Conservation (phyloP, 1,284 basidiomycete species). For the Rhodofomes roseus region DNA sequence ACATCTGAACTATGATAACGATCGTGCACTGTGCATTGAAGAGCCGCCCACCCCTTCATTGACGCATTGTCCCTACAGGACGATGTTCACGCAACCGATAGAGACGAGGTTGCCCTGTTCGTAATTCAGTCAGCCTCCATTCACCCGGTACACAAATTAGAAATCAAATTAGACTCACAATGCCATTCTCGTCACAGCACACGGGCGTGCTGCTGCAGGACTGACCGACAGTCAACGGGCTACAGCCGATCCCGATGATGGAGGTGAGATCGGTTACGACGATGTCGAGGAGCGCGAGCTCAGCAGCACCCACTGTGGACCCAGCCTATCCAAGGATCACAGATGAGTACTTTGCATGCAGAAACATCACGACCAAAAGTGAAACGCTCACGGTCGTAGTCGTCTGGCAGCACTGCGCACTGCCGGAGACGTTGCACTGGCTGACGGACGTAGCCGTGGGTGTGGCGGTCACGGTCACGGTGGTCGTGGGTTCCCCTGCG, state of each 20-base stretch:
- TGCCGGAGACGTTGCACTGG: slow-evolving; percentile 21
- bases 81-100: too few relatives aligned
- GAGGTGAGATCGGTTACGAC: slow-evolving; percentile 14
- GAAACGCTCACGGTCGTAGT: not conserved
- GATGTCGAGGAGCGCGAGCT: slow-evolving; percentile 17
- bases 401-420: slow-evolving; percentile 28
- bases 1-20: too few relatives aligned
- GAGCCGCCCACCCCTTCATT: too few relatives aligned
- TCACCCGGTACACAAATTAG: too few relatives aligned
- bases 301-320: not conserved
- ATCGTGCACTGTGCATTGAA: too few relatives aligned
- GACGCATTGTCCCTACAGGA: too few relatives aligned
- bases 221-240: slow-evolving; percentile 17
- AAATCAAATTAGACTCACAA: too few relatives aligned
- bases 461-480: slow-evolving; percentile 16
- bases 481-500: slow-evolving; percentile 17
- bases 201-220: slow-evolving; percentile 13
- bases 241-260: slow-evolving; percentile 21
- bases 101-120: too few relatives aligned
- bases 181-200: slow-evolving; percentile 23
- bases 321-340: not conserved
- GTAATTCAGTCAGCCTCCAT: too few relatives aligned
- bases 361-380: too few relatives aligned
- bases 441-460: slow-evolving; percentile 14
- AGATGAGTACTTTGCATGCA: not conserved